These are phyloP conservation scores for Salix suchowensis DNA, from an alignment of 345 rosid genomes.

Conservation along the genomic window DNA sequence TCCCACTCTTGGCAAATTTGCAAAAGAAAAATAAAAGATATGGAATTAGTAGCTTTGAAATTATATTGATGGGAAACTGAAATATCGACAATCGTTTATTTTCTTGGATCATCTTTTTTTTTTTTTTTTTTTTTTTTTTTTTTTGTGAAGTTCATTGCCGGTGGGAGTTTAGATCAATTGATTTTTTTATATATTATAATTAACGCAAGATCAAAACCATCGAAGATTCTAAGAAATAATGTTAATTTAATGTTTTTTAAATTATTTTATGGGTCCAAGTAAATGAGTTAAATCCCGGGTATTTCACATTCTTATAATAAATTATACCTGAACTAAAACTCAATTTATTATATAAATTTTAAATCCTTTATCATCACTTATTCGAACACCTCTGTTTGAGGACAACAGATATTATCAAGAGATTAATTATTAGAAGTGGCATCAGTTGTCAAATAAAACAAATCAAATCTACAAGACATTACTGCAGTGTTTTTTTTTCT, in stretches of 20 bases:
- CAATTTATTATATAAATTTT: accelerated
- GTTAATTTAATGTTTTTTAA: too few relatives aligned
- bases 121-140: too few relatives aligned
- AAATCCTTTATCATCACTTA: too few relatives aligned
- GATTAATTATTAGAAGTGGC: not conserved
- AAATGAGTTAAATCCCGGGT: accelerated
- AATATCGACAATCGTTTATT: not conserved
- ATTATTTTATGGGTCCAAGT: too few relatives aligned
- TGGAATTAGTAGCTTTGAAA: not conserved
- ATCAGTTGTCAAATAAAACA: not conserved
- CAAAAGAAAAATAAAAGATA: not conserved
- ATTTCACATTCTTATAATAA: accelerated
- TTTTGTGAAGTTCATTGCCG: not conserved
- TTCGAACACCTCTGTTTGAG: too few relatives aligned
- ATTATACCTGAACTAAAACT: accelerated
- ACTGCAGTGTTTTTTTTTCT: not conserved
- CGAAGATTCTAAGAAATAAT: too few relatives aligned
- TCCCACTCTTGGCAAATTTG: not conserved
- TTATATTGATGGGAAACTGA: not conserved
- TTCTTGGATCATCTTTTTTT: too few relatives aligned
- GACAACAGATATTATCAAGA: not conserved
- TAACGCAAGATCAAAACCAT: too few relatives aligned
- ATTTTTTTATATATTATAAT: too few relatives aligned
- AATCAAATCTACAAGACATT: not conserved
- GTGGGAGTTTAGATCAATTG: too few relatives aligned